phyloP scores from a whole-genome alignment of 2,329 filamentous ascomycete species.

The Calonectria leucothoes region DNA sequence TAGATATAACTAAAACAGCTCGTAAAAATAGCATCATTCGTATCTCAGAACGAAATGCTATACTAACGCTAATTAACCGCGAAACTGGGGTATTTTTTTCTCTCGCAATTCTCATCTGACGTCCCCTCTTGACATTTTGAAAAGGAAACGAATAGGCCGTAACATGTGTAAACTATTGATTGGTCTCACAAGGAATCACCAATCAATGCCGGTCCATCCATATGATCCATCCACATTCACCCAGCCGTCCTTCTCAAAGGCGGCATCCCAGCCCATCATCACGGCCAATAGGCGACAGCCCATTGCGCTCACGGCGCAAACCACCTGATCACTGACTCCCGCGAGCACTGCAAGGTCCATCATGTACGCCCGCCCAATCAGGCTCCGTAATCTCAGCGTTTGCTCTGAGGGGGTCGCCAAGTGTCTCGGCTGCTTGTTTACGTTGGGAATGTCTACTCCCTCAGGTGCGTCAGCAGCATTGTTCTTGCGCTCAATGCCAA shows the following conservation, averaged over 20 bases:
- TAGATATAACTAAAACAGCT: constrained; percentile 9
- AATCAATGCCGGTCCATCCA: constrained; percentile 66
- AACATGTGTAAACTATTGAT: background rate
- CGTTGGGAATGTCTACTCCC: constrained; percentile 36
- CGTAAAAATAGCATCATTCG: constrained; percentile 23
- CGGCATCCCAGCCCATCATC: constrained; percentile 87
- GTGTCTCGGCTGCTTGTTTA: constrained; percentile 39
- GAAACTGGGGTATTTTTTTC: constrained; percentile 20
- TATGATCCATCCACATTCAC: constrained; percentile 82
- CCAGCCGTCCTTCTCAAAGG: constrained; percentile 72
- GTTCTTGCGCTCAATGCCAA: constrained; percentile 65
- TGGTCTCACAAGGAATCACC: constrained; percentile 34
- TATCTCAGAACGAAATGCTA: constrained; percentile 30
- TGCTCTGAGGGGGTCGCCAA: constrained; percentile 55
- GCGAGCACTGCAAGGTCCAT: constrained; percentile 83
- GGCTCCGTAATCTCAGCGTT: constrained; percentile 75
- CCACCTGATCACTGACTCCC: constrained; percentile 73
- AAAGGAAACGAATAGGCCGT: background rate
- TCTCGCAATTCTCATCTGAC: background rate
- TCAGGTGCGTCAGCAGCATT: constrained; percentile 50
- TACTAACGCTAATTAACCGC: constrained; percentile 31
- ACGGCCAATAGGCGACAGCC: constrained; percentile 82
- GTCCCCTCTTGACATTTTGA: constrained; percentile 7
- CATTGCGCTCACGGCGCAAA: constrained; percentile 81
- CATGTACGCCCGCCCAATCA: constrained; percentile 84